Evolutionary conservation across 352 stramenopile species (phyloP).

Genomic region (Halophytophthora polymorphica): DNA sequence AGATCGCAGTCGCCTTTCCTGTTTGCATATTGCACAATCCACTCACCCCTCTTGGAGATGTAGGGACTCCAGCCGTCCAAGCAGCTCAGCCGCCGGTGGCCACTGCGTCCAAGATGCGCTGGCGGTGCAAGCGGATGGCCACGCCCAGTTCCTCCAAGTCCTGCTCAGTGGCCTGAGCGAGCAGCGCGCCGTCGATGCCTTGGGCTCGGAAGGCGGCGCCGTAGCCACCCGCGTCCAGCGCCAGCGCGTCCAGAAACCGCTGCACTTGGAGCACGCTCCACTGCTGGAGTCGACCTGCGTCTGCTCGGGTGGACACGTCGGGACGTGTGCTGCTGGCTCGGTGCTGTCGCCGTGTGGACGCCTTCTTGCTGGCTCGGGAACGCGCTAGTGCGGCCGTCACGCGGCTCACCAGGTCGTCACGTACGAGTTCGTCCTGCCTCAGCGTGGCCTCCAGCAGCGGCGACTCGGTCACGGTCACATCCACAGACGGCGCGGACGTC

Average conservation of each 20-base stretch:
- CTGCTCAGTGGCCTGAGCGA: conserved; percentile 44
- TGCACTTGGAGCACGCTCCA: conserved; percentile 52
- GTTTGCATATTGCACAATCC: too few species aligned
- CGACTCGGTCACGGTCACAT: conserved; percentile 14
- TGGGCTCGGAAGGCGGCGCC: conserved; percentile 38
- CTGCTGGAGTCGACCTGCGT: conserved; percentile 4
- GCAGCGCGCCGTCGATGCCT: conserved; percentile 64
- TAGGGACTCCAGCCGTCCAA: too few species aligned
- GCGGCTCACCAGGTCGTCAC: conserved; percentile 53
- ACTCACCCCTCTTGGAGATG: too few species aligned
- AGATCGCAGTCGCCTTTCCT: too few species aligned
- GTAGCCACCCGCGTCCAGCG: conserved; percentile 37
- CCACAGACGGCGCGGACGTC: background rate
- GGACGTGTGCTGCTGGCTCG: background rate
- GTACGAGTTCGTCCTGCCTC: conserved; percentile 51
- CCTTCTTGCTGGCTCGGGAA: conserved; percentile 4
- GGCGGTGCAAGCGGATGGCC: conserved; percentile 57
- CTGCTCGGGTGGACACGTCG: conserved; percentile 1
- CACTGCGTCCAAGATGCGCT: conserved; percentile 61
- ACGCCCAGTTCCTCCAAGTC: conserved; percentile 75
- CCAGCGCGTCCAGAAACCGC: conserved; percentile 45
- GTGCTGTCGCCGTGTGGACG: conserved; percentile 5
- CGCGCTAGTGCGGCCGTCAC: conserved; percentile 18
- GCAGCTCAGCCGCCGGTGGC: too few species aligned
- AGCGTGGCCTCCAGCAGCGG: conserved; percentile 30